phyloP scores from a whole-genome alignment of 495 filamentous ascomycete species.

The Penicillium cataractarum region DNA sequence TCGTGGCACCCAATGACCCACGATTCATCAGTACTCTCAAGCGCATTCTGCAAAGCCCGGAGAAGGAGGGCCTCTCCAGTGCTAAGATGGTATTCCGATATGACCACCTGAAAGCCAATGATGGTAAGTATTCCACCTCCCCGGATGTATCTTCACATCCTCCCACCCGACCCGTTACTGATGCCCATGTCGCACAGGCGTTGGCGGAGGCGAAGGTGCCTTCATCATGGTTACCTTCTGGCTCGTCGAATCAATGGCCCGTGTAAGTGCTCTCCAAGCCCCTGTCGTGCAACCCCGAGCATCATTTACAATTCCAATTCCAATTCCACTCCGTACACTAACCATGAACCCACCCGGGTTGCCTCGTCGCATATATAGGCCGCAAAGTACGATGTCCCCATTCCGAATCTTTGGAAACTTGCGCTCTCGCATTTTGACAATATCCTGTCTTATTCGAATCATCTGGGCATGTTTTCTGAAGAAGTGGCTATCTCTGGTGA shows the following conservation, averaged over 20 bases:
- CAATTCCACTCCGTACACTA: background rate
- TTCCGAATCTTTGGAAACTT: constrained; percentile 61
- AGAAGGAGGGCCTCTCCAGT: constrained; percentile 72
- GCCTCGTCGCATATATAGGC: constrained; percentile 23
- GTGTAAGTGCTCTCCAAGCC: constrained; percentile 41
- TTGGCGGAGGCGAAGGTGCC: constrained; percentile 72
- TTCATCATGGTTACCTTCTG: constrained; percentile 81
- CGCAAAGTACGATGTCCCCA: constrained; percentile 56
- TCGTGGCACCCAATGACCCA: constrained; percentile 73
- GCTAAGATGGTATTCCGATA: constrained; percentile 74
- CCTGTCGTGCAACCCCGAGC: background rate
- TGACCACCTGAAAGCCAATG: constrained; percentile 64
- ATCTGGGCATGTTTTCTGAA: constrained; percentile 75
- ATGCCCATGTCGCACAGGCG: constrained; percentile 50
- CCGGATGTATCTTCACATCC: background rate
- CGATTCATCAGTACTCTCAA: constrained; percentile 71
- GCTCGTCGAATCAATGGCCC: constrained; percentile 75
- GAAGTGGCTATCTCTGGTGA: constrained; percentile 72
- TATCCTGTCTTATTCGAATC: constrained; percentile 71
- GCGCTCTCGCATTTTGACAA: constrained; percentile 74
- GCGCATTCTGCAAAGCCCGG: constrained; percentile 64
- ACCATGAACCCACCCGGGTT: background rate
- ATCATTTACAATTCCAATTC: background rate
- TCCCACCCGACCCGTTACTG: constrained; percentile 14
- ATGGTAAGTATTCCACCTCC: constrained; percentile 51